Evolutionary conservation across 1,284 basidiomycete species (phyloP), one percentile per base, ranked within the genome.

Genomic region (Cerioporus squamosus): DNA sequence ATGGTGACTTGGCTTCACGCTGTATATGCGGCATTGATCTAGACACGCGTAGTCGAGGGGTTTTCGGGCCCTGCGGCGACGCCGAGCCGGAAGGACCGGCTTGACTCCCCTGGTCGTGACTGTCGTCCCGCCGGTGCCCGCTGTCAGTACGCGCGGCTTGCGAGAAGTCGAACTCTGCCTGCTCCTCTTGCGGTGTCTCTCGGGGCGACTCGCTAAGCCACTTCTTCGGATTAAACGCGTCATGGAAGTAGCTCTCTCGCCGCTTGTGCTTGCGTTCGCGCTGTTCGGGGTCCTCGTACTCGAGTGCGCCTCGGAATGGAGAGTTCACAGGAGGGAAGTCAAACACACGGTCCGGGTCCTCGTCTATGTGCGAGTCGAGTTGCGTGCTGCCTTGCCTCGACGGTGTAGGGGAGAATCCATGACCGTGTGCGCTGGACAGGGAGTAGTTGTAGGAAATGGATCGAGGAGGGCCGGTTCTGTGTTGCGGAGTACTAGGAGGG

Each of bases 391-490:
- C 69, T 58, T 69, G 60, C 26, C 69, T 67, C 48, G 66, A 70
- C 23, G 48, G 71, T 61, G 59, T 72, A 39, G 73, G 72, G 61
- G 62, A 44, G 74, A 75, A 17, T 68, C 60, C 12, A 71, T 70
- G 26, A 79, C 81, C 9, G 81, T 81, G 53, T 2, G 55, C 62
- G n/a, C 62, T 64, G 22, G 67, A 74, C 18, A 82, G 71, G n/a
- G 83, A 79, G 64, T 86, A 84, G 22, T 79, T 80, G 69, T 84
- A 87, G 2, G 87, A 88, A 36, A 91, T 76, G 0, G 90, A 89
- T 39, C 90, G 80, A 9, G 90, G 90, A 43, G 89, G 88, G 18
- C 90, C 90, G 5, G 88, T 90, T 47, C 89, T 79, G 48, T 77
- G 75, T 5, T 87, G 83, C 12, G 90, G 90, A 0, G 87, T 87